Evolutionary conservation across 2,329 filamentous ascomycete genomes (phyloP).

Genomic region (Tolypocladium album): DNA sequence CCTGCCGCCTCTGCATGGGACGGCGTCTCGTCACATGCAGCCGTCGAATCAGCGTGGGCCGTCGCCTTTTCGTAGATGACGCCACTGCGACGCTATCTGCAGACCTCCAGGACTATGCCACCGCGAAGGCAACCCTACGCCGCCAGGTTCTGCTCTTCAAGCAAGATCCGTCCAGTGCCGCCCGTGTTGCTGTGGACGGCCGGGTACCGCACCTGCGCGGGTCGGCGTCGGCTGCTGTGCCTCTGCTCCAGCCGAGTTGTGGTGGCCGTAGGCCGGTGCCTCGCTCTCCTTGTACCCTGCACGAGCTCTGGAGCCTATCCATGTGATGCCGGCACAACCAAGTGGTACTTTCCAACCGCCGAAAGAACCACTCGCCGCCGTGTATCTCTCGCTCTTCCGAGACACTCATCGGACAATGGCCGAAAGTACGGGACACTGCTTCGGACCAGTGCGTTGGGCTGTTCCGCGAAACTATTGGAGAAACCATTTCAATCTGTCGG

Average conservation of each 20-base stretch:
- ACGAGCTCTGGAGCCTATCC: not conserved
- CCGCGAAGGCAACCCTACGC: conserved; percentile 2
- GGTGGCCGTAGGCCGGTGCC: not conserved
- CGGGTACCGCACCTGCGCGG: not conserved
- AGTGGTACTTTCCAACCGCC: not conserved
- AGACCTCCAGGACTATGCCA: not conserved
- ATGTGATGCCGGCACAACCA: not conserved
- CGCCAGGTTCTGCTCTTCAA: not conserved
- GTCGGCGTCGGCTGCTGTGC: not conserved
- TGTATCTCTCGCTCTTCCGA: not conserved
- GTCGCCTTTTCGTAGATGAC: not conserved
- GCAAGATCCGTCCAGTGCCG: not conserved
- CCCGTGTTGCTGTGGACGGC: not conserved
- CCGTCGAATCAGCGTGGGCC: conserved; percentile 5
- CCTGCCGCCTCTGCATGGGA: conserved; percentile 33
- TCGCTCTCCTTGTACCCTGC: not conserved
- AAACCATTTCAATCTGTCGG: not conserved
- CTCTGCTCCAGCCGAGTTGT: not conserved
- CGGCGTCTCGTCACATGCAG: conserved; percentile 30
- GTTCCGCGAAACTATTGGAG: not conserved
- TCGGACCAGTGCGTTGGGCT: not conserved
- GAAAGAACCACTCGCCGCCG: not conserved
- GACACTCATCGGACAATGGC: not conserved
- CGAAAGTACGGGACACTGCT: not conserved
- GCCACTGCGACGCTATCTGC: conserved; percentile 1